These are phyloP conservation scores for Umbellularia californica DNA, from an alignment of 164 flowering plant genomes.

Conservation along the genomic window DNA sequence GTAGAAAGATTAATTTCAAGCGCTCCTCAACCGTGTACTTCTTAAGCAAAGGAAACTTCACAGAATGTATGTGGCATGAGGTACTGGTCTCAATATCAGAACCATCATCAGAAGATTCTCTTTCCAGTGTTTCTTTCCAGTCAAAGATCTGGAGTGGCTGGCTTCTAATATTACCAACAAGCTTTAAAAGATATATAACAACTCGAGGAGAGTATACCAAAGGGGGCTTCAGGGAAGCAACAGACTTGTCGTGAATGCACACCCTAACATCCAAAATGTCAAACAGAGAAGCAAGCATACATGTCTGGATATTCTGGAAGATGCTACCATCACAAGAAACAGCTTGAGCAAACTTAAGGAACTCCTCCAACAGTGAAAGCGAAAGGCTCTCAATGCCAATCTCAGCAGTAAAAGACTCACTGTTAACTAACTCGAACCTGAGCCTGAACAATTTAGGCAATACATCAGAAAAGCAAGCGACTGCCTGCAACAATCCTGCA, in stretches of 20 bases:
- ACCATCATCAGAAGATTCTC: conserved; percentile 11
- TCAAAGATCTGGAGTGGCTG: conserved; percentile 29
- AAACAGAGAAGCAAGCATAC: conserved; percentile 61
- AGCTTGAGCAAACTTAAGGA: conserved; percentile 57
- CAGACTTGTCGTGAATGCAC: conserved; percentile 56
- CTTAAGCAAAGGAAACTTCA: conserved; percentile 49
- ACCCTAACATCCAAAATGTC: conserved; percentile 45
- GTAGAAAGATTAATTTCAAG: conserved; percentile 51
- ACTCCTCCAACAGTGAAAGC: conserved; percentile 67
- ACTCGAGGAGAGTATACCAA: conserved; percentile 66
- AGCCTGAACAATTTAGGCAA: conserved; percentile 55
- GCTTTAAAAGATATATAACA: conserved; percentile 57
- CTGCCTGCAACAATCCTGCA: conserved; percentile 43
- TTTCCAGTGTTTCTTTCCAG: conserved; percentile 34
- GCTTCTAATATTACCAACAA: conserved; percentile 53
- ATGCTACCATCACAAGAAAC: conserved; percentile 46
- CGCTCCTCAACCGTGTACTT: conserved; percentile 54
- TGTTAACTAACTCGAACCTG: conserved; percentile 53
- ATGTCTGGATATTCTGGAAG: conserved; percentile 66
- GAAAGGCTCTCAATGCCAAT: conserved; percentile 52
- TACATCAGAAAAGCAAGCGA: conserved; percentile 52
- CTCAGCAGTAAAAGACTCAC: conserved; percentile 36
- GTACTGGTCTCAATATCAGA: conserved; percentile 22
- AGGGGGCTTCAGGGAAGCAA: conserved; percentile 47
- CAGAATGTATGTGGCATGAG: conserved; percentile 39